Evolutionary conservation across 352 stramenopile species (phyloP).

Genomic region (Pythium myriotylum): DNA sequence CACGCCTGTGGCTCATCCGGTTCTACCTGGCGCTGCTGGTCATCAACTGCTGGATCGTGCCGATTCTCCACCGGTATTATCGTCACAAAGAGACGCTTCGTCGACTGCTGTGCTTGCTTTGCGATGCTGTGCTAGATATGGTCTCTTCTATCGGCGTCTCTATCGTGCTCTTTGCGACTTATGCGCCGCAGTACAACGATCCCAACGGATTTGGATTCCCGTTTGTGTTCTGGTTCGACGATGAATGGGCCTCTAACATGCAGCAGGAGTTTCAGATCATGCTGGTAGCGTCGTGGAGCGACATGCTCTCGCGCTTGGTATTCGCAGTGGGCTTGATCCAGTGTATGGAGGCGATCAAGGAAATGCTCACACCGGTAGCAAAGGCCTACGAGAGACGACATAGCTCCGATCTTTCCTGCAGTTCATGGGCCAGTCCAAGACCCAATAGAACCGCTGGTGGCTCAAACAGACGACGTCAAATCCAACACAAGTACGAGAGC

Average conservation of each 20-base stretch:
- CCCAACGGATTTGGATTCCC: constrained; percentile 13
- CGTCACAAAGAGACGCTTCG: too few relatives aligned
- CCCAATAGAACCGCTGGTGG: too few relatives aligned
- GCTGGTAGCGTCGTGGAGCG: constrained; percentile 11
- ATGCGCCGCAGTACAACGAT: constrained; percentile 18
- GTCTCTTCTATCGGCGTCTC: constrained; percentile 14
- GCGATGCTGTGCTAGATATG: constrained; percentile 21
- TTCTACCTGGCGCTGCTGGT: too few relatives aligned
- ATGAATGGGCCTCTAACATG: constrained; percentile 15
- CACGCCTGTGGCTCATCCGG: too few relatives aligned
- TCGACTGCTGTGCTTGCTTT: constrained; percentile 5
- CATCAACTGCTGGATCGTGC: too few relatives aligned
- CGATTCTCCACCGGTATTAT: too few relatives aligned
- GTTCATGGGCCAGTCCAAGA: too few relatives aligned
- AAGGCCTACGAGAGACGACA: too few relatives aligned
- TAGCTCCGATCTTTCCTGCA: too few relatives aligned
- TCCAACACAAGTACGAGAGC: too few relatives aligned
- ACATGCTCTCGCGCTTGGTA: constrained; percentile 9
- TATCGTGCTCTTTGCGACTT: constrained; percentile 6
- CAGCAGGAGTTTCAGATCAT: constrained; percentile 24
- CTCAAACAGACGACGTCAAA: too few relatives aligned
- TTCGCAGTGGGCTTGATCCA: constrained; percentile 14
- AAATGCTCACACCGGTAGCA: constrained; percentile 4
- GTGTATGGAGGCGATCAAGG: constrained; percentile 20
- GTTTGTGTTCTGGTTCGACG: constrained; percentile 15